phyloP scores from a whole-genome alignment of 768 basidiomycete genomes.

The Lactifluus pinguis region DNA sequence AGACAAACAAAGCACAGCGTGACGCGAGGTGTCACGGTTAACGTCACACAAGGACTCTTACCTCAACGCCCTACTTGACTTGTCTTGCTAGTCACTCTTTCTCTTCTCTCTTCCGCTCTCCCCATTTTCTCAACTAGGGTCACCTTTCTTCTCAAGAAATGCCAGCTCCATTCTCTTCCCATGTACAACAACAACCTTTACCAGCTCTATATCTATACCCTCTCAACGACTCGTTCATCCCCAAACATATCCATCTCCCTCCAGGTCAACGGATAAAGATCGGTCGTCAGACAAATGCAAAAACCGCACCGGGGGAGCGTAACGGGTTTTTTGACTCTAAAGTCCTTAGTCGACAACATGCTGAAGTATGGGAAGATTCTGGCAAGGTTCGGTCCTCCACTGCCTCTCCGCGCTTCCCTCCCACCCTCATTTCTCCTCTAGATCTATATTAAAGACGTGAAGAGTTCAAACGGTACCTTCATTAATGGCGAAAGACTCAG shows the following conservation, averaged over 20 bases:
- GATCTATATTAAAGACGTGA: slow-evolving; percentile 98
- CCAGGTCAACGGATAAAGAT: slow-evolving; percentile 73
- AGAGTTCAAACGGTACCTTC: slow-evolving; percentile 96
- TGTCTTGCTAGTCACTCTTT: background rate
- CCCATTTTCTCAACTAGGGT: background rate
- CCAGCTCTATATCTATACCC: slow-evolving; percentile 58
- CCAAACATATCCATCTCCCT: slow-evolving; percentile 83
- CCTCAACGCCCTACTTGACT: too few species aligned
- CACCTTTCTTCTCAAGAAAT: background rate
- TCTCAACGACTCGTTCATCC: slow-evolving; percentile 87
- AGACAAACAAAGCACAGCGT: background rate
- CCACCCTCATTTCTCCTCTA: slow-evolving; percentile 27
- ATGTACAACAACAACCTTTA: slow-evolving; percentile 19
- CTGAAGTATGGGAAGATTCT: slow-evolving; percentile 94
- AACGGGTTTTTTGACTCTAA: slow-evolving; percentile 98
- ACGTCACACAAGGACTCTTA: too few species aligned
- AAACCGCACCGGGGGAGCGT: slow-evolving; percentile 84
- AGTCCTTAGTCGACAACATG: slow-evolving; percentile 88
- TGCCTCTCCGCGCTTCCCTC: slow-evolving; percentile 13
- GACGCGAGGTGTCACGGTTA: background rate
- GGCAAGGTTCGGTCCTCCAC: slow-evolving; percentile 57
- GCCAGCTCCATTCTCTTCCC: slow-evolving; percentile 16
- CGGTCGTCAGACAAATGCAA: slow-evolving; percentile 91
- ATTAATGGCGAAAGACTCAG: slow-evolving; percentile 93
- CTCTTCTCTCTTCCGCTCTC: background rate